phyloP scores from a whole-genome alignment of 768 basidiomycete genomes.

The Strobilomyces echinocephalus region DNA sequence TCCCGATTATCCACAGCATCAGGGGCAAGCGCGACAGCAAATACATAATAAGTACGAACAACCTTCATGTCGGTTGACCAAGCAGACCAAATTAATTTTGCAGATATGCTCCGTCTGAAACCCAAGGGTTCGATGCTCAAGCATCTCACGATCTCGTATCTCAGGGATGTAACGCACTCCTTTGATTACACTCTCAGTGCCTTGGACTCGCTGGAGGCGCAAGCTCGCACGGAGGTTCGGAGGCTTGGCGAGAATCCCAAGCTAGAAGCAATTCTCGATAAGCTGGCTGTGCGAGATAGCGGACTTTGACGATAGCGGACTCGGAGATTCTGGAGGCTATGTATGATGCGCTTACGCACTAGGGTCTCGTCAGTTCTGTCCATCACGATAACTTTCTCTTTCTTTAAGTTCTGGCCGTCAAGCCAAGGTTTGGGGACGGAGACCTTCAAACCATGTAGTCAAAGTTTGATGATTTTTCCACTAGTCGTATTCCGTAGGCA shows the following conservation, averaged over 20 bases:
- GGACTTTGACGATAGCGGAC: not conserved
- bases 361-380: too few relatives aligned
- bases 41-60: slow-evolving; percentile 75
- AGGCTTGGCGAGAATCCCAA: slow-evolving; percentile 72
- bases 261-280: slow-evolving; percentile 54
- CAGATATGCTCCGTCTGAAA: slow-evolving; percentile 90
- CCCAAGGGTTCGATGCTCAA: slow-evolving; percentile 81
- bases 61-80: not conserved
- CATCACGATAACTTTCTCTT: too few relatives aligned
- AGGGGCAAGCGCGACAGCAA: slow-evolving; percentile 71
- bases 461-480: too few relatives aligned
- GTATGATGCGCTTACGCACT: too few relatives aligned
- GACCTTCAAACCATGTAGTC: too few relatives aligned
- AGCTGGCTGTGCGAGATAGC: slow-evolving; percentile 33
- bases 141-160: slow-evolving; percentile 71
- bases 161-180: slow-evolving; percentile 69
- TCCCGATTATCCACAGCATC: slow-evolving; percentile 89
- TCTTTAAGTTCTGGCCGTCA: too few relatives aligned
- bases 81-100: not conserved
- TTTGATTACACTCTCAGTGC: slow-evolving; percentile 84
- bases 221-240: slow-evolving; percentile 63
- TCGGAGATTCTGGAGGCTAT: too few relatives aligned
- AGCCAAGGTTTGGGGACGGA: too few relatives aligned
- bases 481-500: too few relatives aligned
- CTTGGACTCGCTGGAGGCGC: slow-evolving; percentile 57